Conservation (phyloP, 164 flowering plant genomes). For the Akebia trifoliata region DNA sequence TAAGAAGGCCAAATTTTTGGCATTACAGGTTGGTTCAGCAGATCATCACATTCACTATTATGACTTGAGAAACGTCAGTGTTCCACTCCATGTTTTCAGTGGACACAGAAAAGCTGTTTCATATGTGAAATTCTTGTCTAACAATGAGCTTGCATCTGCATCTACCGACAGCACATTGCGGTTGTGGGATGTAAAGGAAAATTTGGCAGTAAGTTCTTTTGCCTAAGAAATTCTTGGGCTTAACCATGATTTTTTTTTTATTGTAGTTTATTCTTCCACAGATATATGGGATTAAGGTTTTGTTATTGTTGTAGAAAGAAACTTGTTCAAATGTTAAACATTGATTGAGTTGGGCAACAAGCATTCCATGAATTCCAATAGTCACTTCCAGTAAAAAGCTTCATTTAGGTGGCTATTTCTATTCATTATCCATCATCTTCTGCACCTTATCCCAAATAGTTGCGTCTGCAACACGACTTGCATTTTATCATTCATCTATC, state of each 20-base stretch:
- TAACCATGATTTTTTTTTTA: background rate
- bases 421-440: too few relatives aligned
- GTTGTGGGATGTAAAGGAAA: constrained; percentile 91
- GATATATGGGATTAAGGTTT: too few relatives aligned
- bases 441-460: too few relatives aligned
- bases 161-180: constrained; percentile 96
- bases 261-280: background rate
- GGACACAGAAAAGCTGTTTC: constrained; percentile 96
- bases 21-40: constrained; percentile 90
- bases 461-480: too few relatives aligned
- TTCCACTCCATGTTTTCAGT: constrained; percentile 77
- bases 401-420: too few relatives aligned
- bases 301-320: too few relatives aligned
- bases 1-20: constrained; percentile 15
- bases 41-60: constrained; percentile 94
- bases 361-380: too few relatives aligned
- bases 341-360: too few relatives aligned
- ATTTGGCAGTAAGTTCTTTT: constrained; percentile 50
- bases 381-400: too few relatives aligned
- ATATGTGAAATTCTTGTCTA: constrained; percentile 90
- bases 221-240: background rate
- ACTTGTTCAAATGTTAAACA: too few relatives aligned
- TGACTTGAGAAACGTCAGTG: constrained; percentile 78
- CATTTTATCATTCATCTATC: too few relatives aligned
- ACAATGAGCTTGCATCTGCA: constrained; percentile 92